Conservation (phyloP, 768 basidiomycete genomes). For the Rubroboletus satanas region DNA sequence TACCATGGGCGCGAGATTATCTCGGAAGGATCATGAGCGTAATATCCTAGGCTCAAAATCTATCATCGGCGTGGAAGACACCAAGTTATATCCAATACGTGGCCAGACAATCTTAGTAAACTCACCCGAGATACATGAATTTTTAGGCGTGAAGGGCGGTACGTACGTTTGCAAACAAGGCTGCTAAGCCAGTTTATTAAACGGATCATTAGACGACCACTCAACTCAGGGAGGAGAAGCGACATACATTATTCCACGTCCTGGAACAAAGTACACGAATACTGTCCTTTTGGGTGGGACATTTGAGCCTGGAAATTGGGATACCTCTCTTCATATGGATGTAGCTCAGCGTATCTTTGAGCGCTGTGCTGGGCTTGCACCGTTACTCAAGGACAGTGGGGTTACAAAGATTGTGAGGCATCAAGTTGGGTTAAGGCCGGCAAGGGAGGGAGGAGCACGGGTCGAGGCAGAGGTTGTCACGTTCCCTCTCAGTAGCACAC, state of each 20-base stretch:
- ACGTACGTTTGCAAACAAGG: conserved; percentile 1
- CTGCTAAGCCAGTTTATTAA: neutral
- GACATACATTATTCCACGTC: conserved; percentile 64
- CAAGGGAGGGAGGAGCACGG: conserved; percentile 51
- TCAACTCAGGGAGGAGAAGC: conserved; percentile 25
- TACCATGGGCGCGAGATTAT: neutral
- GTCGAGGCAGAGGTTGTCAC: conserved; percentile 46
- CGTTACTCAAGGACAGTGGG: conserved; percentile 30
- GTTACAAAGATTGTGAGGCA: conserved; percentile 45
- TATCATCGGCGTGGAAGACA: conserved; percentile 80
- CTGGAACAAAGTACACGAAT: conserved; percentile 39
- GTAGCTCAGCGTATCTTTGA: conserved; percentile 44
- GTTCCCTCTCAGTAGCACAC: conserved; percentile 30
- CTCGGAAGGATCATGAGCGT: neutral
- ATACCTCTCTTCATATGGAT: conserved; percentile 43
- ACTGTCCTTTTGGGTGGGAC: conserved; percentile 57
- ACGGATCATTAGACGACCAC: conserved; percentile 9
- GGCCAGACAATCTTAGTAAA: conserved; percentile 80
- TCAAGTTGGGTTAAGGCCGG: conserved; percentile 59
- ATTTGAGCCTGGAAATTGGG: conserved; percentile 47
- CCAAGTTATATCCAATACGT: conserved; percentile 66
- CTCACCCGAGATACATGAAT: conserved; percentile 57
- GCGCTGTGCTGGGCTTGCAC: conserved; percentile 40
- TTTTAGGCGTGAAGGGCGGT: conserved; percentile 26
- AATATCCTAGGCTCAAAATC: conserved; percentile 52